These are phyloP conservation scores for Erysimum cheiranthoides DNA, from an alignment of 345 rosid species.

Conservation along the genomic window DNA sequence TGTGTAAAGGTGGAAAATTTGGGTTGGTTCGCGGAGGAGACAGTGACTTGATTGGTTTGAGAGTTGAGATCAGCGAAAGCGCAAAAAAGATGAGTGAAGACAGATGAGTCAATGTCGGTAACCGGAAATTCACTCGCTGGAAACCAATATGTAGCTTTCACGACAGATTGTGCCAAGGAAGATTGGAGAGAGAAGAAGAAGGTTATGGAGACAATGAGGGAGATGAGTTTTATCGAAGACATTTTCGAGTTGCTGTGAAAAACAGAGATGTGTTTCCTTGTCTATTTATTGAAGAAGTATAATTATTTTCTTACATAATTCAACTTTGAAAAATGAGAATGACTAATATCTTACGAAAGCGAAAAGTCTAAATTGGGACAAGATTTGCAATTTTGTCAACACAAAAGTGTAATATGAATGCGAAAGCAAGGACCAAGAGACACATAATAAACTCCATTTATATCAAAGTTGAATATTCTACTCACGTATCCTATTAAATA, in stretches of 20 bases:
- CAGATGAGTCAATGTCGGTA: slow-evolving; percentile 56
- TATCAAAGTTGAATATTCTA: slow-evolving; percentile 31
- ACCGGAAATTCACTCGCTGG: slow-evolving; percentile 44
- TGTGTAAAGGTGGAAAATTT: slow-evolving; percentile 62
- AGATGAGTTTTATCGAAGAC: slow-evolving; percentile 25
- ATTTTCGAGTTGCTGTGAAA: slow-evolving; percentile 34
- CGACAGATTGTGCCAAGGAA: slow-evolving; percentile 48
- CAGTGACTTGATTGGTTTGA: slow-evolving; percentile 50
- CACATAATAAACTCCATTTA: slow-evolving; percentile 29
- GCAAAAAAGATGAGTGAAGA: slow-evolving; percentile 67
- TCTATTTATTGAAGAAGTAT: slow-evolving; percentile 27
- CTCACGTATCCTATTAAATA: slow-evolving; percentile 11
- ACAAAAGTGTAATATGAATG: slow-evolving; percentile 20
- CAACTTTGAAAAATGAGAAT: slow-evolving; percentile 4
- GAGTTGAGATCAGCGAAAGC: slow-evolving; percentile 59
- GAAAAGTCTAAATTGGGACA: slow-evolving; percentile 18
- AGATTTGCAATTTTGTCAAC: slow-evolving; percentile 20
- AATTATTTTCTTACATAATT: background rate
- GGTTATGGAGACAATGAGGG: slow-evolving; percentile 24
- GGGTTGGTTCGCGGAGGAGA: slow-evolving; percentile 51
- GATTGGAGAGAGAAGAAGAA: slow-evolving; percentile 33
- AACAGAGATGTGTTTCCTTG: slow-evolving; percentile 10
- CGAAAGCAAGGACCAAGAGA: slow-evolving; percentile 22
- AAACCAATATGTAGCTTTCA: slow-evolving; percentile 65
- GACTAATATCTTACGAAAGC: background rate